phyloP scores from a whole-genome alignment of 768 basidiomycete genomes.

The Royoungia palumana region DNA sequence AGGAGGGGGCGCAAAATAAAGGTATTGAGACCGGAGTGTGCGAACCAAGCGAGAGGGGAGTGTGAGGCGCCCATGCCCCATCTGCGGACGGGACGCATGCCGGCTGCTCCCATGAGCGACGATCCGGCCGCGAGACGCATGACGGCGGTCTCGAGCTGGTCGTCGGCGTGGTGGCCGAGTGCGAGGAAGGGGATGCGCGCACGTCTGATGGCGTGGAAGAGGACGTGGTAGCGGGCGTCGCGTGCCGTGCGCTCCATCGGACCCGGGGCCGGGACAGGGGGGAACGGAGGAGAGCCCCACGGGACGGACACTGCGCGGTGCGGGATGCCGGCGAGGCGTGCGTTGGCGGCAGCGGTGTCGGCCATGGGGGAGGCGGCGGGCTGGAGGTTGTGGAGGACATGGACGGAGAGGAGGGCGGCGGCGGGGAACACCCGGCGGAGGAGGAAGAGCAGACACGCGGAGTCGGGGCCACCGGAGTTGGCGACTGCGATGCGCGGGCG shows the following conservation, averaged over 20 bases:
- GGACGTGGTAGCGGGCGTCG: slow-evolving; percentile 49
- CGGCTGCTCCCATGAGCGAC: slow-evolving; percentile 53
- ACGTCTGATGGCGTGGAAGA: slow-evolving; percentile 47
- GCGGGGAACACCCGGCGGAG: slow-evolving; percentile 40
- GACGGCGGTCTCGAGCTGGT: slow-evolving; percentile 79
- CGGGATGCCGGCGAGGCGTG: slow-evolving; percentile 40
- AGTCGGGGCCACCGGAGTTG: slow-evolving; percentile 82
- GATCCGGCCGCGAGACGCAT: slow-evolving; percentile 65
- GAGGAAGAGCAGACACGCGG: slow-evolving; percentile 72
- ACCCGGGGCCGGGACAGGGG: slow-evolving; percentile 40
- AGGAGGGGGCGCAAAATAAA: slow-evolving; percentile 77
- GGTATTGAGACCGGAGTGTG: slow-evolving; percentile 54
- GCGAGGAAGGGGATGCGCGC: slow-evolving; percentile 45
- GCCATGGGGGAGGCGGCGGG: slow-evolving; percentile 55
- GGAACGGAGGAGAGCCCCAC: slow-evolving; percentile 57
- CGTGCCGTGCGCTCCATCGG: slow-evolving; percentile 59
- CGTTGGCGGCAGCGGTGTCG: slow-evolving; percentile 39
- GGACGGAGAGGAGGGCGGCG: slow-evolving; percentile 50
- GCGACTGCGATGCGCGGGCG: slow-evolving; percentile 47
- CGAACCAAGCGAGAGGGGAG: slow-evolving; percentile 39
- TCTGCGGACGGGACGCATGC: slow-evolving; percentile 63
- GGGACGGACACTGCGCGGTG: slow-evolving; percentile 48
- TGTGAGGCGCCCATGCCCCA: slow-evolving; percentile 71
- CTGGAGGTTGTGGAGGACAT: slow-evolving; percentile 73
- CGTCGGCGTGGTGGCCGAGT: slow-evolving; percentile 77